phyloP scores from a whole-genome alignment of 1,284 basidiomycete species.

The Microbotryomycetes sp. region DNA sequence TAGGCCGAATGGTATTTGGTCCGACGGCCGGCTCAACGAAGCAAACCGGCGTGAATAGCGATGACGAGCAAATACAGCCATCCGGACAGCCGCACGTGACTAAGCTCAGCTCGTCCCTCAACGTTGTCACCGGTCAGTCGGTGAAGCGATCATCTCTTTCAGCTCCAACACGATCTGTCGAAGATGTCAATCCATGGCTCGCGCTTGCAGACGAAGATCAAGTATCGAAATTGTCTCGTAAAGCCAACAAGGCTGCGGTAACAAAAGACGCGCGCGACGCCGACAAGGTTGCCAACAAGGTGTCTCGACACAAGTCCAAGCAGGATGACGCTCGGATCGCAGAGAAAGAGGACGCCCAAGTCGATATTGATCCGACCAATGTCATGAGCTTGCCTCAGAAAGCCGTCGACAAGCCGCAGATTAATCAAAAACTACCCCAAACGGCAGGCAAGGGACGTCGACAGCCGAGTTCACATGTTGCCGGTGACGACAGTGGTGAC shows the following conservation, averaged over 20 bases:
- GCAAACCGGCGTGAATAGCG: slow-evolving; percentile 35
- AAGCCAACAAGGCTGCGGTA: slow-evolving; percentile 60
- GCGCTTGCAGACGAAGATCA: slow-evolving; percentile 35
- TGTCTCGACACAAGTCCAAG: slow-evolving; percentile 21
- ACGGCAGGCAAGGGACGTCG: slow-evolving; percentile 14
- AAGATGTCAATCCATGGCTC: slow-evolving; percentile 65
- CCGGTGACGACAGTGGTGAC: neutral
- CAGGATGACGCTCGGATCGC: slow-evolving; percentile 43
- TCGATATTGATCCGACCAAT: slow-evolving; percentile 57
- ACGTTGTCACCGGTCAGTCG: slow-evolving; percentile 7
- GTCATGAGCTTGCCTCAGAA: slow-evolving; percentile 40
- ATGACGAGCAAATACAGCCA: neutral
- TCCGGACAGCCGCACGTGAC: slow-evolving; percentile 25
- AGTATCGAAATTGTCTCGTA: slow-evolving; percentile 46
- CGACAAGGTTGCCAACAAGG: slow-evolving; percentile 24
- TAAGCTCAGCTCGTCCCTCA: slow-evolving; percentile 23
- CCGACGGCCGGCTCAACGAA: slow-evolving; percentile 34
- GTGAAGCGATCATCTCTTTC: slow-evolving; percentile 16
- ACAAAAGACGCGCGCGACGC: slow-evolving; percentile 52
- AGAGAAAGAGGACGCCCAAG: slow-evolving; percentile 64
- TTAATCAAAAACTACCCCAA: slow-evolving; percentile 1
- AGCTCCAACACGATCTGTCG: slow-evolving; percentile 1
- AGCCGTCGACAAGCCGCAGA: neutral
- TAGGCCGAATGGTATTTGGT: slow-evolving; percentile 48
- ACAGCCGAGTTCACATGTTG: slow-evolving; percentile 47